Conservation (phyloP, 2,329 filamentous ascomycete genomes). For the Neonectria punicea region DNA sequence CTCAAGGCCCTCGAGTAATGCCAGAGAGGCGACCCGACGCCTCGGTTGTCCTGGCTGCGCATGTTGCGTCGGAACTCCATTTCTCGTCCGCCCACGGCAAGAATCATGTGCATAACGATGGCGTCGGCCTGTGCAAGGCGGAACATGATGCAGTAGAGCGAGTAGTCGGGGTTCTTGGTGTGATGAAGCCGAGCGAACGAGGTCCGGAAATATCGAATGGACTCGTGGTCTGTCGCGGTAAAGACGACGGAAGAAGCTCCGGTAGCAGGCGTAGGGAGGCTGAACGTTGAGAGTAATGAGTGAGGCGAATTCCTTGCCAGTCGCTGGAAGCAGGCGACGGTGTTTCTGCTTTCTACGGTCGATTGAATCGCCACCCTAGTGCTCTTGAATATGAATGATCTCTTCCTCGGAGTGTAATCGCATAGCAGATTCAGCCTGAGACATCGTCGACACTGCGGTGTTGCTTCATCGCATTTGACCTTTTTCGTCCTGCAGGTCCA, state of each 20-base stretch:
- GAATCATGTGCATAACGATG: conserved; percentile 51
- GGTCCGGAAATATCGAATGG: conserved; percentile 50
- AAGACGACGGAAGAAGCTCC: conserved; percentile 39
- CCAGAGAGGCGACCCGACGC: conserved; percentile 32
- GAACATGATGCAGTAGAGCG: conserved; percentile 50
- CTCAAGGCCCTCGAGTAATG: conserved; percentile 48
- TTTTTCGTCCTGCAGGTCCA: conserved; percentile 47
- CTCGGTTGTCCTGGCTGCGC: conserved; percentile 11
- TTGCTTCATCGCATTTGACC: conserved; percentile 46
- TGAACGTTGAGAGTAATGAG: conserved; percentile 5
- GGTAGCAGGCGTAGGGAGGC: conserved; percentile 16
- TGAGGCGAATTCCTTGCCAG: conserved; percentile 2
- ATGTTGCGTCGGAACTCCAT: conserved; percentile 41
- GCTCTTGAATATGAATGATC: background rate
- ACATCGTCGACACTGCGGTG: conserved; percentile 43
- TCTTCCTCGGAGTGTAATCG: conserved; percentile 42
- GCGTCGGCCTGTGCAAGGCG: conserved; percentile 45
- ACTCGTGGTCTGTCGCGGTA: conserved; percentile 46
- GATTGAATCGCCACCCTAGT: conserved; percentile 1
- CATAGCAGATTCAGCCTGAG: conserved; percentile 41
- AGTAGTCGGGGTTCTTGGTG: conserved; percentile 51
- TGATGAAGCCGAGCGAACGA: conserved; percentile 49
- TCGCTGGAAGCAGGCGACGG: conserved; percentile 4
- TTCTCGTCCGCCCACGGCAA: conserved; percentile 47
- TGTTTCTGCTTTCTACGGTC: background rate